These are phyloP conservation scores for Trichoderma aggressivum DNA, from an alignment of 2,329 filamentous ascomycete species.

Conservation along the genomic window DNA sequence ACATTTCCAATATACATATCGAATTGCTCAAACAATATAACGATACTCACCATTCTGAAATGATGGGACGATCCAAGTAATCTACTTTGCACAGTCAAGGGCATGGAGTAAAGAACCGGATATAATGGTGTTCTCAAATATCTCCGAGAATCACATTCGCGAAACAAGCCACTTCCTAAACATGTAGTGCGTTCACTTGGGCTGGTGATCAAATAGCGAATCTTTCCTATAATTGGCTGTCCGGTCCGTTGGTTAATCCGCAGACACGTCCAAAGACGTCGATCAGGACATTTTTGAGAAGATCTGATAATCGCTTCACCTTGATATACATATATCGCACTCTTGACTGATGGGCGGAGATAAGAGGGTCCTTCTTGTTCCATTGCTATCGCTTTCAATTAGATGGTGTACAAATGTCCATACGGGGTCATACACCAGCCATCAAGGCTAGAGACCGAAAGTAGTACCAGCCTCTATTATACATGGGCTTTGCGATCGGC, in stretches of 20 bases:
- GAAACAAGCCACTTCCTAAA: not conserved
- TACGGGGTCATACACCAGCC: not conserved
- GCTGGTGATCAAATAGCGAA: not conserved
- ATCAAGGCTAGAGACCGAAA: not conserved
- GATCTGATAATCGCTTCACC: not conserved
- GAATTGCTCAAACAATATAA: not conserved
- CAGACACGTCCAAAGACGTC: not conserved
- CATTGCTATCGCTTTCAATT: not conserved
- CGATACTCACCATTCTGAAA: too few species aligned
- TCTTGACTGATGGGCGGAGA: not conserved
- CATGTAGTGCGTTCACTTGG: not conserved
- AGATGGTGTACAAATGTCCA: not conserved
- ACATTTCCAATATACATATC: not conserved
- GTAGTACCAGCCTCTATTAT: too few species aligned
- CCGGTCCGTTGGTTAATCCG: not conserved
- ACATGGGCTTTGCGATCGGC: too few species aligned
- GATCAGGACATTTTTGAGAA: not conserved
- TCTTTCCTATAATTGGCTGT: not conserved
- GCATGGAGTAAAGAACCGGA: not conserved
- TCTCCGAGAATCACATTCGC: not conserved
- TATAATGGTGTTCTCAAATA: not conserved
- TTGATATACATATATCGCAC: not conserved
- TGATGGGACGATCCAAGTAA: too few species aligned
- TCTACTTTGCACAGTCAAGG: not conserved
- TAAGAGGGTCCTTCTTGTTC: not conserved